Evolutionary conservation across 2,329 filamentous ascomycete species (phyloP), one percentile per base, ranked within the genome.

Genomic region (Aspergillus pseudonomiae): DNA sequence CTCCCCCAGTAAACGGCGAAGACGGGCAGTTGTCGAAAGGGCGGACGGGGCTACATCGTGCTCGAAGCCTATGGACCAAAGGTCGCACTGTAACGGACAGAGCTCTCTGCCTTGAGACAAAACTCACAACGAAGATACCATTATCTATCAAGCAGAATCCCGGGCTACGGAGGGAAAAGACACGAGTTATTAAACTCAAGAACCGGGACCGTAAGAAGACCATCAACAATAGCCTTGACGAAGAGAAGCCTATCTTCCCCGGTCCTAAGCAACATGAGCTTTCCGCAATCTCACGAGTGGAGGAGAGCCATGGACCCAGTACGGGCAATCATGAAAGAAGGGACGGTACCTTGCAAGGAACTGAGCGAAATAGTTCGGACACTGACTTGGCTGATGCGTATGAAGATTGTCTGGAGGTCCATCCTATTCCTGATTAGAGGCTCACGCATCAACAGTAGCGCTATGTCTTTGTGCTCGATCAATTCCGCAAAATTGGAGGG

Each of bases 371-470:
- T 10, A 59, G 63, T 39, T 69, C 68, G 12, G 68, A 67, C 30
- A 67, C 55, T 45, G 67, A 74, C 14, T 65, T 68, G 59, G 68
- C 64, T 24, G 72, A 63, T 54, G 56, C 65, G 34, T 73, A 73
- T 57, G 67, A 68, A 26, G 71, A 73, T 45, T 73, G 70, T 60
- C 60, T 73, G 30, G 65, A 70, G 16, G 70, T 72, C 66, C 72
- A 68, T 63, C 63, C 72, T 61, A 58, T 69, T 57, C 55, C 67
- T 61, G 63, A 69, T 63, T 69, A 63, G 57, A 66, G 57, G 59
- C 48, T 53, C 59, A 39, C 30, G 19, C 19, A 55, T 24, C 11
- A 39, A 36, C n/a, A 10, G 32, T 24, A 28, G 30, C 19, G n/a
- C 24, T 53, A 10, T 28, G 14, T 53, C 50, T 53, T 7, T 39